Evolutionary conservation across 371 early-diverging fungal species (phyloP), one percentile per base, ranked within the genome.

Genomic region (Mucor velutinosus): DNA sequence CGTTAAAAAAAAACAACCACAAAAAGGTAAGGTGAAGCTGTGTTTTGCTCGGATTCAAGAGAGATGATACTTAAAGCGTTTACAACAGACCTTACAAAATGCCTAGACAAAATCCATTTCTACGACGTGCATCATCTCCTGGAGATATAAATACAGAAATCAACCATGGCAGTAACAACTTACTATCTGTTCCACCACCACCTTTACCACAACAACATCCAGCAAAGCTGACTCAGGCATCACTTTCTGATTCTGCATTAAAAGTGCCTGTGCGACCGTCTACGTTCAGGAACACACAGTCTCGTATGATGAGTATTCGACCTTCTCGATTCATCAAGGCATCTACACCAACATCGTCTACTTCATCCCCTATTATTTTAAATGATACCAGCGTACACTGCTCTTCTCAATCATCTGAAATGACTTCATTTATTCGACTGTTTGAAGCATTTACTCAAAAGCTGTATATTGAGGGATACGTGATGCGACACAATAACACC

Each of bases 381-480:
- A 57, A 65, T 60, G 64, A 63, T 35, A 65, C 59, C 55, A 51
- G 27, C n/a, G 14, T 21, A 6, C 21, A 17, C 12, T 35, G 49
- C 65, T 47, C 65, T 70, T 19, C 45, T 55, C 27, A 57, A 69
- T 41, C 35, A 62, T 12, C 71, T 68, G 51, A 68, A 43, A 65
- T 81, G 64, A 49, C 62, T 35, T 62, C 78, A 0, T 79, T 87
- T 60, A 70, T 81, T 23, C 66, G 72, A 14, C 55, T 75, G 25
- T 89, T 86, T 66, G 90, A 88, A 64, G 58, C 73, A 19, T 90
- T 82, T 64, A 77, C 78, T 27, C 84, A 84, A 58, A 92, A 93
- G 73, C 74, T 85, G n/a, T 93, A 93, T 71, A 81, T 86, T 29
- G 80, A 87, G 67, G 93, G 92, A 7, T 86, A 87, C 45, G 73